phyloP scores from a whole-genome alignment of 2,329 filamentous ascomycete species.

The Lasiodiplodia sp. region DNA sequence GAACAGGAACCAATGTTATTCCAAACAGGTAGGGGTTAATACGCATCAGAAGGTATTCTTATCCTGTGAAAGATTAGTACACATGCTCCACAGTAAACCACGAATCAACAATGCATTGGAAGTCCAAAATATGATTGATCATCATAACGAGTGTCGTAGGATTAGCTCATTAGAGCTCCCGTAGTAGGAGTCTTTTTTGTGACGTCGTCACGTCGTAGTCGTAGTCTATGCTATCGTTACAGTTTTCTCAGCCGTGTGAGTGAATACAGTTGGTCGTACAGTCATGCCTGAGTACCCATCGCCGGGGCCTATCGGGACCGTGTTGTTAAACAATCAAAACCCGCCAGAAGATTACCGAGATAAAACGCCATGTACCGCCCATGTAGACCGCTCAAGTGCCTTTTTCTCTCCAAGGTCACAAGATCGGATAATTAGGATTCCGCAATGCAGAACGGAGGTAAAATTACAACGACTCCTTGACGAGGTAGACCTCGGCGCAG shows the following conservation, averaged over 20 bases:
- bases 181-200: constrained; percentile 7
- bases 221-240: constrained; percentile 28
- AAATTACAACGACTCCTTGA: constrained; percentile 24
- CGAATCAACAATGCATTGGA: neutral
- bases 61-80: neutral
- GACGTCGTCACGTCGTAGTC: constrained; percentile 26
- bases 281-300: constrained; percentile 22
- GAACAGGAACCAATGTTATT: neutral
- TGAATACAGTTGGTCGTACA: constrained; percentile 21
- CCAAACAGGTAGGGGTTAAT: neutral
- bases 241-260: constrained; percentile 5
- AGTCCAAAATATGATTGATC: constrained; percentile 2
- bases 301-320: constrained; percentile 5
- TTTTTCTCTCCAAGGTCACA: neutral
- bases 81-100: neutral
- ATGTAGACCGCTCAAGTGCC: neutral
- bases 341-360: neutral
- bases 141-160: constrained; percentile 20
- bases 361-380: constrained; percentile 8
- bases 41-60: neutral
- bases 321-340: neutral
- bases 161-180: constrained; percentile 25
- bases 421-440: neutral
- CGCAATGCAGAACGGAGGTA: neutral
- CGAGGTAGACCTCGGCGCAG: constrained; percentile 31